Evolutionary conservation across 1,284 basidiomycete species (phyloP).

Genomic region (Leccinum subatratum): DNA sequence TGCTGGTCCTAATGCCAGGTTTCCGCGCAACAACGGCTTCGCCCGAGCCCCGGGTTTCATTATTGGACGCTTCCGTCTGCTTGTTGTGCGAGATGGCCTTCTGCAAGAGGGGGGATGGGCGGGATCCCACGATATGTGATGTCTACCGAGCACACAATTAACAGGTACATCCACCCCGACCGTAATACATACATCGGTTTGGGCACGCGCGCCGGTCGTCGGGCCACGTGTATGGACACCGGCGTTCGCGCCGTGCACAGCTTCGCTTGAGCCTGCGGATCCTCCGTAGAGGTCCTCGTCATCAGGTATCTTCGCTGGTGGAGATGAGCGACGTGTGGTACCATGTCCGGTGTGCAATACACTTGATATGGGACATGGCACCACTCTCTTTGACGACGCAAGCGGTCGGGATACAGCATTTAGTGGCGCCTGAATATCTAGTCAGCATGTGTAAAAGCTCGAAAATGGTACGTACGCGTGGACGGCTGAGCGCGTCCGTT

Average conservation of each 20-base stretch:
- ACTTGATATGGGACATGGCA: not conserved
- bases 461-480: not conserved
- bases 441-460: not conserved
- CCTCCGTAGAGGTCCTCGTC: not conserved
- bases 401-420: not conserved
- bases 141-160: not conserved
- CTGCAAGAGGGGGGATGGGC: not conserved
- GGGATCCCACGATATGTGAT: not conserved
- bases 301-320: not conserved
- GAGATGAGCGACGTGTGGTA: not conserved
- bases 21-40: not conserved
- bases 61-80: not conserved
- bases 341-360: not conserved
- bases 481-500: not conserved
- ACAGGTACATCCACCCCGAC: not conserved
- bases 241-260: not conserved
- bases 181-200: not conserved
- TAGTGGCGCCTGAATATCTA: not conserved
- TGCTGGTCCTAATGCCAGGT: not conserved
- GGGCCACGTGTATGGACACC: not conserved
- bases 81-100: not conserved
- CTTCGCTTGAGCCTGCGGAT: not conserved
- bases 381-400: not conserved
- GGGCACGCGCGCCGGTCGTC: not conserved
- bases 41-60: not conserved